Conservation (phyloP, 495 filamentous ascomycete genomes). For the Neurospora sp. region DNA sequence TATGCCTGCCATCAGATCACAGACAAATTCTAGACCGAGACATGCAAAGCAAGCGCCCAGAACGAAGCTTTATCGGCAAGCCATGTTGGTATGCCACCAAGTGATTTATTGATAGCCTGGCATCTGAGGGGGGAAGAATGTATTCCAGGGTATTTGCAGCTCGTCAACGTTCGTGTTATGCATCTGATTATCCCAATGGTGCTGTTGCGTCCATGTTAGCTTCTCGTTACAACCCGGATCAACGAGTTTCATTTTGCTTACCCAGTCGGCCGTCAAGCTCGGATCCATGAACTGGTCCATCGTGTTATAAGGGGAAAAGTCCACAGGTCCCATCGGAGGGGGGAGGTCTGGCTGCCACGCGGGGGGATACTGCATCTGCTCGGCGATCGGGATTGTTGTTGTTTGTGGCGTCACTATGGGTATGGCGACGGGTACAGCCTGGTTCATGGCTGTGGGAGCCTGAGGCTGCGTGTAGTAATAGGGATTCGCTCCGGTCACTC, state of each 20-base stretch:
- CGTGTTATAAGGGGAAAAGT: neutral
- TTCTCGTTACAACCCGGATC: neutral
- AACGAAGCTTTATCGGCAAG: neutral
- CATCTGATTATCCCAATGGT: conserved; percentile 17
- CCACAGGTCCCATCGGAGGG: neutral
- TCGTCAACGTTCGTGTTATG: conserved; percentile 10
- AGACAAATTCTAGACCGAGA: neutral
- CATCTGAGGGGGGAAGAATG: conserved; percentile 11
- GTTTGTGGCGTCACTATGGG: neutral
- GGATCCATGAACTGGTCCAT: conserved; percentile 10
- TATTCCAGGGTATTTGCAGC: conserved; percentile 12
- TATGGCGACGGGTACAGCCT: neutral
- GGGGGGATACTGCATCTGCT: neutral
- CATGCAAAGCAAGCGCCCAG: neutral
- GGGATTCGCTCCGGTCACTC: neutral
- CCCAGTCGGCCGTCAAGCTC: conserved; percentile 13
- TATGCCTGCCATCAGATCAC: neutral
- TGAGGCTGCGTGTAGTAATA: neutral
- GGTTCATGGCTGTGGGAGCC: neutral
- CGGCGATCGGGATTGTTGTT: neutral
- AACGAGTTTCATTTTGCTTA: conserved; percentile 1
- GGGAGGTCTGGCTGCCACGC: conserved; percentile 4
- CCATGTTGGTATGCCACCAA: neutral
- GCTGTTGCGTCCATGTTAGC: conserved; percentile 5
- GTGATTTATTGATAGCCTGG: neutral